Base-by-base conservation (phyloP, 2,329 filamentous ascomycete species). In the Claviceps sp. region DNA sequence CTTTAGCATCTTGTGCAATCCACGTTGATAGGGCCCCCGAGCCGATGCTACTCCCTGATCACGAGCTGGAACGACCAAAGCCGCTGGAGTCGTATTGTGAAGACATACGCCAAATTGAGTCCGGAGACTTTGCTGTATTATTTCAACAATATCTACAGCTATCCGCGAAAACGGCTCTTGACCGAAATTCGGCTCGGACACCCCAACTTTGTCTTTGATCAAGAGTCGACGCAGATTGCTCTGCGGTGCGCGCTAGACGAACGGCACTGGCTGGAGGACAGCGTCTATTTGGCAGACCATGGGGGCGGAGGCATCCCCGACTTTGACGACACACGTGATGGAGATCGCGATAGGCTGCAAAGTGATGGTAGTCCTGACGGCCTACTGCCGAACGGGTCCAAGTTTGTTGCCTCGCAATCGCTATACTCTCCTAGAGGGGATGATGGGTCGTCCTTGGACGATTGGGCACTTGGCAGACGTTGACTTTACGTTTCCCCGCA, bases 41-140 rank as follows among this genome's bases (percentile, higher is more conserved):
- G 60, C 45, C 59, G 66, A 44, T 57, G 58, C n/a, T 58, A 62
- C 19, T 68, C 66, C 3, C 54, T 68, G n/a, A 47, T 57, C 38
- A 60, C 60, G 4, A 62, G 65, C 38, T 70, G 67, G 67, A 62
- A 56, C 14, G 66, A 69, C 43, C 64, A 67, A 50, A 66, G 65
- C 48, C 59, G 58, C 47, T 69, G 66, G 64, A 61, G 63, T 14
- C 67, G 69, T 17, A 67, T 73, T 38, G 60, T 73, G 42, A 69
- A 70, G 54, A 72, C 70, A 1, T 72, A 72, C 54, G 64, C 73
- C 57, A 80, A 78, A 62, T 66, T 80, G 7, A 65, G 68, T 4
- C 77, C 77, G 0, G 61, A 68, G 11, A 67, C 75, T 51, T 66
- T 80, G n/a, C 68, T 76, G 56, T 64, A 72, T 54, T 69, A 77